Evolutionary conservation across 352 stramenopile species (phyloP), one percentile per base, ranked within the genome.

Genomic region (Pythium phragmitis): DNA sequence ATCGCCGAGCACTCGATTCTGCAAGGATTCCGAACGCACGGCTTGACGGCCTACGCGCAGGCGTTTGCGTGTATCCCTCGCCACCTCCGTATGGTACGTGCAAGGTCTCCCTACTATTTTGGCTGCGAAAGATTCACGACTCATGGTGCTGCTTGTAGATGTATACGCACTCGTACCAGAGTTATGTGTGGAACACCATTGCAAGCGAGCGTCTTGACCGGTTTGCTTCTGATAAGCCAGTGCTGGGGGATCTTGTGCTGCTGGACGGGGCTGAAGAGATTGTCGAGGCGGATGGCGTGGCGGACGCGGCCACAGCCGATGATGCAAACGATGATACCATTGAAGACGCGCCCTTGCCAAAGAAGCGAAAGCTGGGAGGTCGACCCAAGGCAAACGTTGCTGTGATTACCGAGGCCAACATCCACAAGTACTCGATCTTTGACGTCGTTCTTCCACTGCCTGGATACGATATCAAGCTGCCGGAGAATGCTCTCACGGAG

Each of bases 371-470:
- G 50, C 50, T 57, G 3, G 34, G 26, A 11, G 39, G 33, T 33
- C 50, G 50, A 43, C 14, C 50, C 17, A 39, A 39, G 16, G 30
- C n/a, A 19, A 33, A 57, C 0, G 50, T 57, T 42, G 50, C 34
- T 13, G 45, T 98, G 23, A 65, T 98, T 5, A 97, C 88, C 2
- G 74, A 86, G 46, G 82, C 94, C n/a, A 97, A 98, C 70, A 57
- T 98, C 42, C 64, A 74, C n/a, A 61, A 89, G 51, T 99, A 92
- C 74, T 87, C 73, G 30, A 92, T 99, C 52, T 88, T 89, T 57
- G 97, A 99, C 68, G 88, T 99, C 45, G 95, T 99, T 34, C 74
- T 99, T n/a, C 97, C 97, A 23, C 79, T 99, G 16, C 91, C 96
- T 7, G 97, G 97, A 14, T 97, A 94, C 63, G 94, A 91, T 67